Evolutionary conservation across 2,329 filamentous ascomycete genomes (phyloP), one percentile per base, ranked within the genome.

Genomic region (Colletotrichum zoysiae): DNA sequence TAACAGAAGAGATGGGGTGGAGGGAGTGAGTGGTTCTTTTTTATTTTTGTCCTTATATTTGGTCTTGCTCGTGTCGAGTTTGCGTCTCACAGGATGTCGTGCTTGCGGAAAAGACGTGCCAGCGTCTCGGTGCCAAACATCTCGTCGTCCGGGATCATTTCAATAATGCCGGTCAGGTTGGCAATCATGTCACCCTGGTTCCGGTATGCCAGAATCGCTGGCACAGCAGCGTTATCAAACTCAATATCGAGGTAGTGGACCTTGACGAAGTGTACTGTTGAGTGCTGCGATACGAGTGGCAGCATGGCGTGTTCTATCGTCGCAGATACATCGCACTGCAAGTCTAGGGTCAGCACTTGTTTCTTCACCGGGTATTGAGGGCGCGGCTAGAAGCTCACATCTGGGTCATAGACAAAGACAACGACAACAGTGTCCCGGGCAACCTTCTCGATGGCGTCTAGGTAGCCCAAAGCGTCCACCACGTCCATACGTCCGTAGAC

Each of bases 371-470:
- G 26, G 42, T 50, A 46, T 5, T 7, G 61, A n/a, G 35, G 9
- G 12, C 46, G n/a, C n/a, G n/a, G 20, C 30, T 53, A 55, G 62
- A 65, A 62, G 83, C 90, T 80, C 88, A 97, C 95, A 86, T 93
- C 88, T 73, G 93, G 89, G 78, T 98, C 95, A 81, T 95, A 96
- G 75, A 99, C 95, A 83, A 95, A 97, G 38, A 99, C 96, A 2
- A 98, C 92, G 2, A 98, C 95, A 4, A 93, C 88, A 0, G 94
- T 95, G 58, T 95, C 93, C 59, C 91, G 83, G 50, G 90, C 87
- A 5, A 95, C 94, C 82, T 94, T 96, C 84, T 99, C 96, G 76
- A 98, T 94, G 67, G 95, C 95, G 81, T 98, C 95, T n/a, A 99
- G 88, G 78, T 97, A 99, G 23, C 95, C 96, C 74, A 92, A 86